Evolutionary conservation across 108 stramenopile species (phyloP), one percentile per base, ranked within the genome.

Genomic region (Fistulifera pelliculosa): DNA sequence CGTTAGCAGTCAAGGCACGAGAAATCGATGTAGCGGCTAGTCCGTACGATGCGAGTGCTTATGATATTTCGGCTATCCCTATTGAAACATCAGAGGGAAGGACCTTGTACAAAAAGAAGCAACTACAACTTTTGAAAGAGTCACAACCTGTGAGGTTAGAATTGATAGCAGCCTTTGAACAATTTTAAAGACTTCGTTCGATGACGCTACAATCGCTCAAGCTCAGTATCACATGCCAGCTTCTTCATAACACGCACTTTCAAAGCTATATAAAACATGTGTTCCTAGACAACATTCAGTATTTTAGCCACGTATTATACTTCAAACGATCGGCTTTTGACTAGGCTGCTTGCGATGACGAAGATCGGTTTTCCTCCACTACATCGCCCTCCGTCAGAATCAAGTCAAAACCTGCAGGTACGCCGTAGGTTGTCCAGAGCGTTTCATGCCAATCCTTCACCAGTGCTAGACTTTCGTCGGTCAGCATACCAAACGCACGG

Each of bases 11-110:
- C 22, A 67, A 66, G 17, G 89, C 93, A 21, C 68, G 95, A 0
- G 53, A 55, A 16, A 54, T 96, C 56, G 88, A 97, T 74, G 94
- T 97, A 10, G 80, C 84, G 24, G 96, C 94, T 0, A 89, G 86
- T 59, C 96, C 96, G 11, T 94, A 93, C 58, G 94, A 95, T 72
- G 77, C 75, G 7, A 62, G 71, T 7, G 53, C 43, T 0, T 90
- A 85, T 60, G 49, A 56, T 27, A 56, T 76, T 11, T 58, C 62
- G 19, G 70, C 80, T 1, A 73, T 97, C 5, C 73, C 76, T 19
- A 58, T 97, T 12, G 96, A 95, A 65, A 94, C 85, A 2, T 38
- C 74, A n/a, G 79, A 81, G 27, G 96, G 96, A 12, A 58, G 94
- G 42, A 71, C 72, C 24, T 43, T 68, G 49, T 97, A 97, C 57